phyloP scores from a whole-genome alignment of 2,329 filamentous ascomycete species.

The Alternaria sp. region DNA sequence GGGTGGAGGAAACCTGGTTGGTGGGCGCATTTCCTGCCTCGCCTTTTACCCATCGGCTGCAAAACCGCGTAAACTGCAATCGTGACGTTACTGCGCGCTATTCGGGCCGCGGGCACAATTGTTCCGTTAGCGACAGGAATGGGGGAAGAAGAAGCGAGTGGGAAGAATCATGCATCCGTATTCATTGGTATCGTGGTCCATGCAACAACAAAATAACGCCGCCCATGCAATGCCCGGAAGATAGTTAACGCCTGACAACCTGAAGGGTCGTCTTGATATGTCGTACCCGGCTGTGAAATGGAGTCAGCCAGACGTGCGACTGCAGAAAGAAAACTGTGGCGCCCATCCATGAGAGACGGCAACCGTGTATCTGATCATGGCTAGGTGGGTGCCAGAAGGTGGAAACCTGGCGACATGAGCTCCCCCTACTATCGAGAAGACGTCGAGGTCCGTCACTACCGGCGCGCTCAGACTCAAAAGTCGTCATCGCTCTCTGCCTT shows the following conservation, averaged over 20 bases:
- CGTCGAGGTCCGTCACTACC: neutral
- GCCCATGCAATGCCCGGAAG: constrained; percentile 9
- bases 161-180: constrained; percentile 10
- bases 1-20: constrained; percentile 33
- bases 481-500: constrained; percentile 49
- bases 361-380: neutral
- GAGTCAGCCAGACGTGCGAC: neutral
- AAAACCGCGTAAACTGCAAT: constrained; percentile 14
- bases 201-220: constrained; percentile 10
- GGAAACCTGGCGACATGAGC: neutral
- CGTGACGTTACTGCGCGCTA: neutral
- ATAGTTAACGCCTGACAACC: neutral
- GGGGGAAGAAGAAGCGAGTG: neutral
- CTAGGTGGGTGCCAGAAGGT: neutral
- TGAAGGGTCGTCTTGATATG: neutral
- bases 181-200: constrained; percentile 32
- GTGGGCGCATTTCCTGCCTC: constrained; percentile 18
- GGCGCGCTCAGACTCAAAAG: constrained; percentile 26
- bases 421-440: neutral
- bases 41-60: constrained; percentile 26
- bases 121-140: constrained; percentile 1
- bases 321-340: neutral
- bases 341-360: neutral
- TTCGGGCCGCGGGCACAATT: constrained; percentile 8
- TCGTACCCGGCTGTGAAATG: neutral